Conservation (phyloP, 495 filamentous ascomycete genomes). For the Penicillium cosmopolitanum region DNA sequence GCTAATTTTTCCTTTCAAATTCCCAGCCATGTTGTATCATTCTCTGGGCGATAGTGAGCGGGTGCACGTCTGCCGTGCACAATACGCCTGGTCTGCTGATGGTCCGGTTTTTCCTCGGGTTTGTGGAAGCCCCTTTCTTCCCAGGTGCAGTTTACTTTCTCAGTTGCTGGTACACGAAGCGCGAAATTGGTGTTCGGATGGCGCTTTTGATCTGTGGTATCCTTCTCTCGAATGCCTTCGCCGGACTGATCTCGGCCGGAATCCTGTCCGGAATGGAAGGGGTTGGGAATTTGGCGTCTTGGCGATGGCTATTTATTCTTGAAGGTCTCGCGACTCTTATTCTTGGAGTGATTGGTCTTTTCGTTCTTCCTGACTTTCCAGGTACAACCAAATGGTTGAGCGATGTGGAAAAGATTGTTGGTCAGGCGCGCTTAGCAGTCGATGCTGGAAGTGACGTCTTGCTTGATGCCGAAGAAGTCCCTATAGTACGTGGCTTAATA, state of each 20-base stretch:
- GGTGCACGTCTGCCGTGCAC: slow-evolving; percentile 54
- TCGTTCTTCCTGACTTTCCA: slow-evolving; percentile 72
- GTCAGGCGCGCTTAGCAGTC: slow-evolving; percentile 65
- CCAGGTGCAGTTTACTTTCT: slow-evolving; percentile 64
- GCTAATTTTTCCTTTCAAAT: background rate
- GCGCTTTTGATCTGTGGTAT: slow-evolving; percentile 60
- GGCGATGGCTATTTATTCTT: slow-evolving; percentile 71
- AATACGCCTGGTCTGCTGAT: slow-evolving; percentile 48
- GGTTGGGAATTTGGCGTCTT: slow-evolving; percentile 57
- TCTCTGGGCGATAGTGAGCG: slow-evolving; percentile 66
- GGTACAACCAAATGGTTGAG: slow-evolving; percentile 70
- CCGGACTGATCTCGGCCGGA: slow-evolving; percentile 57
- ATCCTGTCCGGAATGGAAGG: slow-evolving; percentile 47
- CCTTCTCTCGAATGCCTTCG: slow-evolving; percentile 65
- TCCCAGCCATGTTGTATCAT: slow-evolving; percentile 52
- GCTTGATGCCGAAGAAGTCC: slow-evolving; percentile 22
- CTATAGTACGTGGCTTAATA: slow-evolving; percentile 11
- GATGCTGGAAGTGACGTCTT: slow-evolving; percentile 70
- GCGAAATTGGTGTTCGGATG: slow-evolving; percentile 60
- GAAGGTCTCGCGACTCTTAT: slow-evolving; percentile 60
- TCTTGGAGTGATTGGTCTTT: slow-evolving; percentile 56
- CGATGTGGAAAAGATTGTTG: slow-evolving; percentile 63
- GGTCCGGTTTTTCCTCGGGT: slow-evolving; percentile 60
- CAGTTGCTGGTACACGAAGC: slow-evolving; percentile 63
- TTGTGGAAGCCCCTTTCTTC: slow-evolving; percentile 55